Evolutionary conservation across 352 stramenopile species (phyloP).

Genomic region (Phytophthora niederhauseri): DNA sequence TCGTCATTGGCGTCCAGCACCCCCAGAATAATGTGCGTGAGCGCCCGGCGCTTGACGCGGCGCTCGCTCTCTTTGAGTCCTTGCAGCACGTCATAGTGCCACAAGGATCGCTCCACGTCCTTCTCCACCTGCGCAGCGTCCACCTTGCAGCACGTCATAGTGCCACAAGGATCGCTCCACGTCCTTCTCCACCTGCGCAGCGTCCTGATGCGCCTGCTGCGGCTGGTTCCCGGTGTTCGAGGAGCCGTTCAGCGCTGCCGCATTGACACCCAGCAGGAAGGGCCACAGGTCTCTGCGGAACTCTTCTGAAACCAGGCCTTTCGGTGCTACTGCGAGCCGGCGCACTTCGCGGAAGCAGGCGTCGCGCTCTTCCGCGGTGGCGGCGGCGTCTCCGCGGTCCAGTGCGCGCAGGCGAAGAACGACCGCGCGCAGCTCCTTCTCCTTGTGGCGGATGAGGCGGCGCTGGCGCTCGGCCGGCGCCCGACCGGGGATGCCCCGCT

Average conservation of each 20-base stretch:
- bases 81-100: constrained; percentile 77
- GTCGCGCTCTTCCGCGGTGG: constrained; percentile 32
- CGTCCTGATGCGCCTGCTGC: constrained; percentile 53
- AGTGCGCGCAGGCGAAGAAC: constrained; percentile 37
- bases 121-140: constrained; percentile 82
- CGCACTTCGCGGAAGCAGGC: constrained; percentile 59
- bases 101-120: constrained; percentile 87
- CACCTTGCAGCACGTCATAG: constrained; percentile 65
- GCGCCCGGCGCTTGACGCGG: constrained; percentile 55
- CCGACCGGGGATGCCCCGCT: constrained; percentile 43
- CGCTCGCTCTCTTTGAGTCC: constrained; percentile 70
- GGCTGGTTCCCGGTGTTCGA: constrained; percentile 13
- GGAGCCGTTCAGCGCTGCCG: constrained; percentile 10
- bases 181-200: constrained; percentile 80
- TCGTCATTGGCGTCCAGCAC: constrained; percentile 54
- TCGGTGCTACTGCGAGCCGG: constrained; percentile 58
- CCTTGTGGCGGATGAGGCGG: constrained; percentile 54
- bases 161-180: constrained; percentile 89
- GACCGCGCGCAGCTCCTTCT: constrained; percentile 50
- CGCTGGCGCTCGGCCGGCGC: constrained; percentile 45
- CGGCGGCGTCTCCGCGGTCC: constrained; percentile 5
- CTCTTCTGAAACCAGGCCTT: constrained; percentile 62
- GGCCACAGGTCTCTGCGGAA: constrained; percentile 71
- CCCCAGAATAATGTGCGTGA: constrained; percentile 66
- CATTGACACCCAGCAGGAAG: constrained; percentile 44